These are phyloP conservation scores for Fusarium algeriense DNA, from an alignment of 2,329 filamentous ascomycete species.

Conservation along the genomic window DNA sequence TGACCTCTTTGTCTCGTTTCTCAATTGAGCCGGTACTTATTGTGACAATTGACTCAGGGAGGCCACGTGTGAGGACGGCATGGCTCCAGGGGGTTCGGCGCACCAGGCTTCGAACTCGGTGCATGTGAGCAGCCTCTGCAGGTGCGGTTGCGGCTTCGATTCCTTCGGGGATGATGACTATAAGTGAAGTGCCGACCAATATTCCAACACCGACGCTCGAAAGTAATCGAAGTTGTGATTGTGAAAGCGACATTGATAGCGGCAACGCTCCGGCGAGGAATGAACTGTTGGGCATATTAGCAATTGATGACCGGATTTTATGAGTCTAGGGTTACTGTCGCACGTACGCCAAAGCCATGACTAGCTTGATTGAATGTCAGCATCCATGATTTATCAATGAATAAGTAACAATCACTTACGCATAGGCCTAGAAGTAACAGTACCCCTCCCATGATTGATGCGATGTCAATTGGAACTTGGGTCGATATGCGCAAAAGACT, in stretches of 20 bases:
- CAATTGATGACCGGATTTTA: conserved; percentile 26
- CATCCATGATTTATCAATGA: conserved; percentile 13
- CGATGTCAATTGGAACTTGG: conserved; percentile 25
- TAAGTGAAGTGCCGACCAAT: conserved; percentile 91
- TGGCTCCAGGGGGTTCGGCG: conserved; percentile 51
- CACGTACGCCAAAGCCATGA: conserved; percentile 71
- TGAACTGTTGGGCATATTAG: conserved; percentile 70
- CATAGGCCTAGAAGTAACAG: conserved; percentile 57
- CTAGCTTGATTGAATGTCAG: conserved; percentile 56
- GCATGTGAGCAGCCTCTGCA: conserved; percentile 55
- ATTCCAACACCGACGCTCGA: conserved; percentile 95
- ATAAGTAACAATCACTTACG: conserved; percentile 48
- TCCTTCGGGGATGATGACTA: conserved; percentile 97
- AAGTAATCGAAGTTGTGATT: conserved; percentile 87
- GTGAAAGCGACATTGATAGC: conserved; percentile 87
- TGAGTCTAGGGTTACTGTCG: conserved; percentile 21
- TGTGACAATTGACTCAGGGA: conserved; percentile 42
- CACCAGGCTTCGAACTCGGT: conserved; percentile 51
- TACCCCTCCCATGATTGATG: conserved; percentile 55
- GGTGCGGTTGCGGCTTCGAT: conserved; percentile 86
- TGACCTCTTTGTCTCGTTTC: conserved; percentile 10
- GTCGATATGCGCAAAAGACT: conserved; percentile 23
- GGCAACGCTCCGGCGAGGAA: conserved; percentile 94
- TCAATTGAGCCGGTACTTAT: conserved; percentile 26
- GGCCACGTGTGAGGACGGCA: conserved; percentile 42